Percentiles rank a stretch among this genome's conserved stretches.
phyloP scores from a whole-genome alignment of 1,139 yeast species.

The Magnusiomyces tetraspermus region DNA sequence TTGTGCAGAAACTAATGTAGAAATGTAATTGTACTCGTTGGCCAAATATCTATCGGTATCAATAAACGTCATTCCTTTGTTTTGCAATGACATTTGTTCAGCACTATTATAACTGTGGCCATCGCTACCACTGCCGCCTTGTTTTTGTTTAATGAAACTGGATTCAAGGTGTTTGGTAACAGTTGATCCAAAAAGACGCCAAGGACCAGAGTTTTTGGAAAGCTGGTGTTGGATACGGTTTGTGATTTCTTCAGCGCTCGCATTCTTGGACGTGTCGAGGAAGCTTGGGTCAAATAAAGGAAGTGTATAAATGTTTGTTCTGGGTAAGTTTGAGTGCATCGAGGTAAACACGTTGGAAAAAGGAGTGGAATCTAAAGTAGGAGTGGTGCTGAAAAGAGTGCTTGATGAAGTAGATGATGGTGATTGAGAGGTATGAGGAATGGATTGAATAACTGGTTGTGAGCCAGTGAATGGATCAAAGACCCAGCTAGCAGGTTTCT shows the following conservation, averaged over 20 bases:
- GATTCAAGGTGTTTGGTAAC: neutral
- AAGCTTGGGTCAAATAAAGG: neutral
- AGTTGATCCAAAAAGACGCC: neutral
- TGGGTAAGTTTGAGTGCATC: neutral
- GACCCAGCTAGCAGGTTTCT: neutral
- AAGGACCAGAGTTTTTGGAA: neutral
- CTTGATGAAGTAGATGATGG: neutral
- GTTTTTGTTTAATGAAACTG: neutral
- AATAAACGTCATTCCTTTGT: neutral
- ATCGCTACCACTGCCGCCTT: neutral
- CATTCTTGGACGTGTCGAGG: neutral
- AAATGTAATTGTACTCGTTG: neutral
- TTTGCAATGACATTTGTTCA: neutral
- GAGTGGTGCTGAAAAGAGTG: too few relatives aligned
- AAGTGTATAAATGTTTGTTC: neutral
- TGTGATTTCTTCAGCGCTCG: neutral
- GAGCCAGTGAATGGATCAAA: neutral
- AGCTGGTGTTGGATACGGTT: neutral
- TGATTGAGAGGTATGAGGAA: neutral
- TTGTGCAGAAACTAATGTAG: neutral
- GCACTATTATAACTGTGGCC: neutral
- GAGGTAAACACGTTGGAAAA: neutral
- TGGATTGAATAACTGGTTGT: neutral
- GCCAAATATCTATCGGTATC: neutral
- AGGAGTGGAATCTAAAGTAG: neutral